These are phyloP conservation scores for Phylloboletellus chloephorus DNA, from an alignment of 1,284 basidiomycete genomes.

Conservation along the genomic window DNA sequence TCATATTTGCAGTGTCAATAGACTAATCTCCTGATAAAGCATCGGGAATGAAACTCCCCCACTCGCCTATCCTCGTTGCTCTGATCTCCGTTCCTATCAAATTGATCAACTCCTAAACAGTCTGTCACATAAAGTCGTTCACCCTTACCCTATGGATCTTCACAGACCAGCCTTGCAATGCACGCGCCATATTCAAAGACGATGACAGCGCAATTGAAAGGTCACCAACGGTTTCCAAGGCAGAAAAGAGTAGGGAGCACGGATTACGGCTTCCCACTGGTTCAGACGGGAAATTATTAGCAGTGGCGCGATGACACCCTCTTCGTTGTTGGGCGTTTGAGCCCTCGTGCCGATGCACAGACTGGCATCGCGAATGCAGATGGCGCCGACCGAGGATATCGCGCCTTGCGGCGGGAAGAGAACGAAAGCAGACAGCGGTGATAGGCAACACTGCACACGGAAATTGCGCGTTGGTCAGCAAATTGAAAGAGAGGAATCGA, in stretches of 20 bases:
- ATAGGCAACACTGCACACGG: conserved; percentile 7
- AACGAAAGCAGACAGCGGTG: conserved; percentile 3
- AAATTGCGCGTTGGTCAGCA: conserved; percentile 14
- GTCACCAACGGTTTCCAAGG: not conserved
- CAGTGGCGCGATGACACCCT: conserved; percentile 6
- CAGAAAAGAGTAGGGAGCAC: not conserved
- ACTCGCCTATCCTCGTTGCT: no score
- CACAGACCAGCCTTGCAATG: not conserved
- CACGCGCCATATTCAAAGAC: no score
- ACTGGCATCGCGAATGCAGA: not conserved
- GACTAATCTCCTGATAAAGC: no score
- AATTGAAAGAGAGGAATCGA: conserved; percentile 4
- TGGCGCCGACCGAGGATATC: not conserved
- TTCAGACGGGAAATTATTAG: conserved; percentile 6
- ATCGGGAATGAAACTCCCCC: no score
- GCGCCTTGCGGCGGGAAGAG: conserved; percentile 6
- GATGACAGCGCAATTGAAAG: not conserved
- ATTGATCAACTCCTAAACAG: no score
- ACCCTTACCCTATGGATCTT: conserved; percentile 1
- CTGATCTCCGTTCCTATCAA: no score
- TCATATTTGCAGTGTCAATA: no score
- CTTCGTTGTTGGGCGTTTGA: not conserved
- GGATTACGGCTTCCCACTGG: not conserved
- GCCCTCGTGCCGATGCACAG: not conserved
- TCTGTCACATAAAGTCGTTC: no score